Evolutionary conservation across 169 alveolate genomes (phyloP).

Genomic region (Eimeria falciformis): DNA sequence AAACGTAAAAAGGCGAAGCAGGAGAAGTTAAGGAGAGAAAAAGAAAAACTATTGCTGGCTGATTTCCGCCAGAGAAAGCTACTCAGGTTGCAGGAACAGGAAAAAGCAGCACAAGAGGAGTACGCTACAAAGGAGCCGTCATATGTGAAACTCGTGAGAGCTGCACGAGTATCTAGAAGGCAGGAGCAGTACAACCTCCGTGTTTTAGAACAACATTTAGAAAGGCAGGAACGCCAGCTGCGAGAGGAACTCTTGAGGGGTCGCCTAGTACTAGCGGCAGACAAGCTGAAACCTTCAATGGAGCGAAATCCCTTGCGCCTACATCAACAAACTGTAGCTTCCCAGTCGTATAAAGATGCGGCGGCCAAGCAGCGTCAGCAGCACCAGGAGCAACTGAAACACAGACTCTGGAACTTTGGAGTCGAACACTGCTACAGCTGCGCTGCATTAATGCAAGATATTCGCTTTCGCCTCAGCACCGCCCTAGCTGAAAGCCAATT

Average conservation of each 20-base stretch:
- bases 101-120: not conserved
- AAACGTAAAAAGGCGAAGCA: not conserved
- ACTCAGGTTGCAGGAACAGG: conserved; percentile 23
- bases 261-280: conserved; percentile 21
- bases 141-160: conserved; percentile 8
- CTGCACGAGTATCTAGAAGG: conserved; percentile 34
- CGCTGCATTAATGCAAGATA: not conserved
- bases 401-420: not conserved
- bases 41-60: not conserved
- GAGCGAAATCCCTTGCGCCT: conserved; percentile 18
- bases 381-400: conserved; percentile 30
- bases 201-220: not conserved
- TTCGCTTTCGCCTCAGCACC: conserved; percentile 27
- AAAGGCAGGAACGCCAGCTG: conserved; percentile 34
- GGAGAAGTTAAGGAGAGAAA: conserved; percentile 24
- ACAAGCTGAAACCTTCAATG: not conserved
- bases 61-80: not conserved
- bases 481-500: conserved; percentile 5
- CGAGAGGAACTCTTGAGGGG: conserved; percentile 28
- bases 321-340: not conserved
- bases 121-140: not conserved
- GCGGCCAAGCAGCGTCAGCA: conserved; percentile 34
- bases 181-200: conserved; percentile 53
- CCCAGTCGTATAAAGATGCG: not conserved
- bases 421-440: conserved; percentile 27